Evolutionary conservation across 1,139 yeast genomes (phyloP).

Genomic region (Candida sanyaensis): DNA sequence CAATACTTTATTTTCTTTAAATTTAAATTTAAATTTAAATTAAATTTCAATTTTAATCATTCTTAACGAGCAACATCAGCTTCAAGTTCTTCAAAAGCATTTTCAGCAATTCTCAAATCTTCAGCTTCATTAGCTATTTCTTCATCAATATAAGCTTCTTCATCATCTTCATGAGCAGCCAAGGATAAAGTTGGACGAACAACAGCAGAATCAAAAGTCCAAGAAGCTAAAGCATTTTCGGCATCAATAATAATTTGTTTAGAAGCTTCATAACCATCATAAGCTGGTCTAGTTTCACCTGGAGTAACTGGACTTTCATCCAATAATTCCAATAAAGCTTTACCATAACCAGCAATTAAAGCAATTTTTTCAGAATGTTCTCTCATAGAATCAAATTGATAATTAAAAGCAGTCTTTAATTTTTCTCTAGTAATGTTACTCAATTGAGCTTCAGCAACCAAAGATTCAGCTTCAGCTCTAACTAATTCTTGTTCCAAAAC

Average conservation of each 20-base stretch:
- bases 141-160: constrained; percentile 54
- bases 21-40: no score
- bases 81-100: constrained; percentile 36
- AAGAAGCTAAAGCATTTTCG: constrained; percentile 91
- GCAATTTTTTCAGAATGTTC: constrained; percentile 97
- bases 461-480: constrained; percentile 98
- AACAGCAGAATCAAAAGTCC: constrained; percentile 96
- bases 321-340: constrained; percentile 90
- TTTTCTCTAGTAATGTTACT: constrained; percentile 97
- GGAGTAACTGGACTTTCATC: constrained; percentile 98
- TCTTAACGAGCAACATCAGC: constrained; percentile 9
- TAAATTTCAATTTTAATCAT: no score
- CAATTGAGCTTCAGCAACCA: constrained; percentile 98
- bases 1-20: neutral
- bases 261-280: constrained; percentile 97
- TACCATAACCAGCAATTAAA: constrained; percentile 97
- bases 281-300: constrained; percentile 98
- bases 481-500: constrained; percentile 97
- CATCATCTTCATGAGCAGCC: constrained; percentile 70
- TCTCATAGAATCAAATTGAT: constrained; percentile 94
- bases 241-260: constrained; percentile 97
- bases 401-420: constrained; percentile 95
- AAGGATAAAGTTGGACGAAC: constrained; percentile 90
- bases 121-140: constrained; percentile 59
- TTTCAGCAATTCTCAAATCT: constrained; percentile 56